Base-by-base conservation (phyloP, 208 protist species). In the Naegleria fowleri region DNA sequence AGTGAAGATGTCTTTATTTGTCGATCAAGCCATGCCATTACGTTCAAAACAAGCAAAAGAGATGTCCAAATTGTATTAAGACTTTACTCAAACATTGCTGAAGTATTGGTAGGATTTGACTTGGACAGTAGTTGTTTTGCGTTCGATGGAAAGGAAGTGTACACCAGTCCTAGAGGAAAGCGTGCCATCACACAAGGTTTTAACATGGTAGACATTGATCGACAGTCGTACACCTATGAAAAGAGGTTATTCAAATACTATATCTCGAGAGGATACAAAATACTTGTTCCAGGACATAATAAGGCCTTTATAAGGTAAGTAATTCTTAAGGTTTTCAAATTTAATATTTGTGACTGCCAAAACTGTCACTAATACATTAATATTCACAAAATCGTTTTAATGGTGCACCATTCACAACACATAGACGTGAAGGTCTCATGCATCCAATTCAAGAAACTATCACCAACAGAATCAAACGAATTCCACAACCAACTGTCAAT, bases 171-270 rank as follows among this genome's bases (percentile, higher is more conserved):
- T 1, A 79, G 67, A 79, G 29, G 6, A 36, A 79, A n/a, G 36
- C 39, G 90, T 33, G 38, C 92, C 6, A 25, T 91, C 5, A 43
- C 43, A 4, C 29, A 39, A 25, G 36, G n/a, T 25, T 25, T 29
- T 25, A 93, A 93, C 41, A 6, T 76, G 9, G 79, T 93, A 19
- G 92, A 93, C 39, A 36, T 93, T 29, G 92, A 83, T 48, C 36
- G 92, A n/a, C 90, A 91, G 33, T 92, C 90, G 0, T 40, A 55
- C 7, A 93, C 92, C 13, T 93, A 92, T 87, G 92, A 93, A 88
- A 40, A 33, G 7, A 38, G 92, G 16, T 43, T 93, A 9, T 58
- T 33, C 39, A 93, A 93, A 48, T 93, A 93, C 83, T 13, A 16
- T 6, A 39, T 36, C 2, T 48, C 43, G 43, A 75, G 92, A 51